These are phyloP conservation scores for Prunus fruticosa DNA, from an alignment of 306 rosid genomes.

Conservation along the genomic window DNA sequence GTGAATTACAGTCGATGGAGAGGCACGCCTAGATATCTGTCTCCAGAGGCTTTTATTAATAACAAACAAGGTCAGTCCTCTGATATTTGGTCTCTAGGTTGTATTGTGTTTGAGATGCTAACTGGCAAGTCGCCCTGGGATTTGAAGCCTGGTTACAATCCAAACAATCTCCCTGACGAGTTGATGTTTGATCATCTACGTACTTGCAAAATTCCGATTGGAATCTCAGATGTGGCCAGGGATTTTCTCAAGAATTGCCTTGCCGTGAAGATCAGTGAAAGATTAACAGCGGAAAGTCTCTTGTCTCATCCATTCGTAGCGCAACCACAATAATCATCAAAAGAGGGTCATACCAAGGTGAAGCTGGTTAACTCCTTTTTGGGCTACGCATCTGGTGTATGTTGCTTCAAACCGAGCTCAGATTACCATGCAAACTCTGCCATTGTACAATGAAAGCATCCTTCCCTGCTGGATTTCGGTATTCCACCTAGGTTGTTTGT, in stretches of 20 bases:
- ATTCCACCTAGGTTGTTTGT: not conserved
- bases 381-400: not conserved
- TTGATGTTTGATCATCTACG: not conserved
- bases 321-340: not conserved
- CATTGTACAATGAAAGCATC: not conserved
- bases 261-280: conserved; percentile 8
- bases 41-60: too few relatives aligned
- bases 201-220: not conserved
- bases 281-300: conserved; percentile 35
- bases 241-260: conserved; percentile 27
- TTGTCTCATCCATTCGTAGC: conserved; percentile 14
- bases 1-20: too few relatives aligned
- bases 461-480: not conserved
- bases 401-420: not conserved
- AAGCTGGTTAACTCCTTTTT: not conserved
- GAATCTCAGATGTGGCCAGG: conserved; percentile 14
- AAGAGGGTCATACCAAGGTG: not conserved
- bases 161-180: too few relatives aligned
- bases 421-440: not conserved
- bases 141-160: too few relatives aligned
- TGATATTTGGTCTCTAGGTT: too few relatives aligned
- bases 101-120: too few relatives aligned
- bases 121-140: too few relatives aligned
- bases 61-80: too few relatives aligned
- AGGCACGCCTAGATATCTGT: too few relatives aligned